Percentiles rank a stretch among this genome's conserved stretches.
phyloP scores from a whole-genome alignment of 2,329 filamentous ascomycete genomes.

The Trichoderma koningiopsis region DNA sequence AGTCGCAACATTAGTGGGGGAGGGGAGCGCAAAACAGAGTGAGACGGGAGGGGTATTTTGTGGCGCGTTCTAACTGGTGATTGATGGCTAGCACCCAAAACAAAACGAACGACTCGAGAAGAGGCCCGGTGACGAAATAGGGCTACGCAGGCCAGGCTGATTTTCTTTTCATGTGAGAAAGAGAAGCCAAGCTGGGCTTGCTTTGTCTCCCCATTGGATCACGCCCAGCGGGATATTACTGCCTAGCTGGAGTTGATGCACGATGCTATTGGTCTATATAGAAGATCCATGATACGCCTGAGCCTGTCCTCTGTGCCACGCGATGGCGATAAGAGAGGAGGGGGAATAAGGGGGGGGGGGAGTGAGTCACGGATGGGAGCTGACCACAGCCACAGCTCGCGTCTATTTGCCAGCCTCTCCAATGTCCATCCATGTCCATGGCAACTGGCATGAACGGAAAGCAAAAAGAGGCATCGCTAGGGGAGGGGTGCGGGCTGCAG shows the following conservation, averaged over 20 bases:
- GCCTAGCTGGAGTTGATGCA: neutral
- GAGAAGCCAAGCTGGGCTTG: neutral
- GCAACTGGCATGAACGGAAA: conserved; percentile 6
- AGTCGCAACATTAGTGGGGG: conserved; percentile 4
- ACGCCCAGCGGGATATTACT: neutral
- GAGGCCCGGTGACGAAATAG: neutral
- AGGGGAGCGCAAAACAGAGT: neutral
- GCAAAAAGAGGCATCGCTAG: neutral
- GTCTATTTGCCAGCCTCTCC: conserved; percentile 12
- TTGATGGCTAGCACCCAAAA: neutral
- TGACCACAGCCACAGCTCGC: conserved; percentile 23
- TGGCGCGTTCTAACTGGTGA: conserved; percentile 9
- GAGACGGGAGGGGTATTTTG: conserved; percentile 18
- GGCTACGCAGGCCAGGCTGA: neutral
- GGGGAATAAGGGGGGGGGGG: neutral
- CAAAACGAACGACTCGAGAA: neutral
- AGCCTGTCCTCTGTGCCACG: conserved; percentile 19
- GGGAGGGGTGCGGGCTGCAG: neutral
- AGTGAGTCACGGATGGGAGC: conserved; percentile 23
- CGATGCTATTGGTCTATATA: conserved; percentile 10
- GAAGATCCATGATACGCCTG: neutral
- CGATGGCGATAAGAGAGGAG: conserved; percentile 16
- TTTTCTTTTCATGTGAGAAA: neutral
- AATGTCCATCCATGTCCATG: conserved; percentile 4
- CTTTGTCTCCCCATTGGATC: neutral